A percentile compares a stretch with the other conserved stretches of the same genome.
Evolutionary conservation across 2,329 filamentous ascomycete species (phyloP).

Genomic region (Talaromyces sp.): DNA sequence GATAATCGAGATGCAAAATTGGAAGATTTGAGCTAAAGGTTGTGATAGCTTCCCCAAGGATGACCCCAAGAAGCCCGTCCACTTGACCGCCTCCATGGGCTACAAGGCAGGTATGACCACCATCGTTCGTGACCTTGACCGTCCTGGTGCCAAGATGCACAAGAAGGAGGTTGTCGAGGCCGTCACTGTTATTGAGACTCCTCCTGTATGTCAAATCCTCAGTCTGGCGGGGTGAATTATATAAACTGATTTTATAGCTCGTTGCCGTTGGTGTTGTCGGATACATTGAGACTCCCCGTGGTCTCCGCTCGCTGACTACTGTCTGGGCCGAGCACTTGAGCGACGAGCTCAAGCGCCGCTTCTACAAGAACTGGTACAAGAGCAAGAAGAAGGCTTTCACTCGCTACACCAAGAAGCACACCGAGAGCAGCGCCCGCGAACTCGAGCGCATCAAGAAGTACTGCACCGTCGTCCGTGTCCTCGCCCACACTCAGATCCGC

Average conservation of each 20-base stretch:
- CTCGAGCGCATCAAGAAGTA: constrained; percentile 99
- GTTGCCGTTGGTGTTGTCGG: constrained; percentile 99
- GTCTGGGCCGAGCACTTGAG: constrained; percentile 99
- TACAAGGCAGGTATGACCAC: constrained; percentile 99
- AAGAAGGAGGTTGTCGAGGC: constrained; percentile 97
- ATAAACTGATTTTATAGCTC: constrained; percentile 65
- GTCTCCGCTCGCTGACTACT: constrained; percentile 98
- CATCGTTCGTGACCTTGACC: constrained; percentile 98
- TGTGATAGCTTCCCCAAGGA: constrained; percentile 91
- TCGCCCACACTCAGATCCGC: constrained; percentile 99
- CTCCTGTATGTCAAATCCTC: constrained; percentile 82
- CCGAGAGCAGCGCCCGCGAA: constrained; percentile 89
- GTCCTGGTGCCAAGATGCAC: constrained; percentile 98
- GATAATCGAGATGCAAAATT: not conserved
- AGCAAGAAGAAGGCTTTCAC: constrained; percentile 99
- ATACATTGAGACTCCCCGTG: constrained; percentile 99
- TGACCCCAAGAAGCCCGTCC: constrained; percentile 99
- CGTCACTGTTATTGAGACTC: constrained; percentile 84
- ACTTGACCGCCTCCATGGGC: constrained; percentile 96
- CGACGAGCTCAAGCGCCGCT: constrained; percentile 98
- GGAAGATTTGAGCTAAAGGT: constrained; percentile 28
- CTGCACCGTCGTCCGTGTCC: constrained; percentile 98
- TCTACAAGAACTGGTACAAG: constrained; percentile 99
- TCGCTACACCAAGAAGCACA: constrained; percentile 99
- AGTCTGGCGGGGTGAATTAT: not conserved